Conservation (phyloP, 2,329 filamentous ascomycete species). For the Diaporthe sp. region DNA sequence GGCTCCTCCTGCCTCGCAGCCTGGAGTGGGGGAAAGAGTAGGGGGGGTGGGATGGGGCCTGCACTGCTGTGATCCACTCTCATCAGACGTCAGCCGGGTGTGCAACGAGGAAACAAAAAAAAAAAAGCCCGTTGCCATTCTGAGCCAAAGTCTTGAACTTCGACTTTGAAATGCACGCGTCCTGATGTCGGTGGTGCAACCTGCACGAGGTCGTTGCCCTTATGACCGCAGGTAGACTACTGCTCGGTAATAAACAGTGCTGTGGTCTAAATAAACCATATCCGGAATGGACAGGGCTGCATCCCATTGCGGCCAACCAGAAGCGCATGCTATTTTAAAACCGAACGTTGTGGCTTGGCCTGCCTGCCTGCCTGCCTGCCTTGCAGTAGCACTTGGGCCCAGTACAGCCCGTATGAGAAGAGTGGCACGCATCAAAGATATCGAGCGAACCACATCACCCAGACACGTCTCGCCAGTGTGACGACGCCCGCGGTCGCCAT, state of each 20-base stretch:
- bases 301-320: constrained; percentile 1
- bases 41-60: background rate
- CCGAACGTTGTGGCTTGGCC: constrained; percentile 1
- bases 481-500: background rate
- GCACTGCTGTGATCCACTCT: constrained; percentile 3
- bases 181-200: background rate
- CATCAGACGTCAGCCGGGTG: background rate
- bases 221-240: background rate
- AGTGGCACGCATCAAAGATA: too few species aligned
- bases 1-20: constrained; percentile 22
- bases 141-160: background rate
- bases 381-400: background rate
- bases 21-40: background rate
- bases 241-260: background rate
- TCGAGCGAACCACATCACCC: background rate
- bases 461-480: background rate
- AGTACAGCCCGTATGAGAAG: background rate
- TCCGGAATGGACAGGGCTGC: background rate
- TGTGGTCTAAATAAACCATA: background rate
- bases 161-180: background rate
- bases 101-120: background rate
- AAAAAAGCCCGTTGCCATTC: background rate
- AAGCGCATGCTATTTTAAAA: constrained; percentile 15
- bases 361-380: constrained; percentile 7
- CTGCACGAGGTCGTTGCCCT: background rate